phyloP scores from a whole-genome alignment of 2,329 filamentous ascomycete genomes.

The Colletotrichum shisoi region DNA sequence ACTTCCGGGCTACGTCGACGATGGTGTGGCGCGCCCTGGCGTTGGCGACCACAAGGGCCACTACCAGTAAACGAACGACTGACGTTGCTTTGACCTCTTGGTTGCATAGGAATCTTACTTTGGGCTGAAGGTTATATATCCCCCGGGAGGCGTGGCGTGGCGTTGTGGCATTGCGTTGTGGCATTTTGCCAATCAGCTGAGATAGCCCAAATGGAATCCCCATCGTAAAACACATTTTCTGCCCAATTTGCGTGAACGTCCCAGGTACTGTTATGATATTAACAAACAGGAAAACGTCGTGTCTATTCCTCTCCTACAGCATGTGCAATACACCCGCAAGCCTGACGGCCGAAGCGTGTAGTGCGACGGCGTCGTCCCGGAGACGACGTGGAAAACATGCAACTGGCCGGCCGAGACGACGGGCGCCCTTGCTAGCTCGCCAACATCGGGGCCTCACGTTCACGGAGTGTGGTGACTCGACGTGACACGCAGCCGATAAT shows the following conservation, averaged over 20 bases:
- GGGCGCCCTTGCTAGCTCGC: background rate
- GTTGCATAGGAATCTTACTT: background rate
- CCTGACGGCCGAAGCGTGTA: background rate
- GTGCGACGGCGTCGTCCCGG: background rate
- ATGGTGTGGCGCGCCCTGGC: constrained; percentile 34
- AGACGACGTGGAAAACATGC: constrained; percentile 18
- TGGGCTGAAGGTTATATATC: constrained; percentile 17
- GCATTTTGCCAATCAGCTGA: constrained; percentile 10
- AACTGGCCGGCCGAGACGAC: constrained; percentile 22
- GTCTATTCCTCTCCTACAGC: background rate
- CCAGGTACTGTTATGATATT: background rate
- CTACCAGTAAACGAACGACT: constrained; percentile 28
- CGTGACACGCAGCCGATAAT: background rate
- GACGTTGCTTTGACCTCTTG: too few relatives aligned
- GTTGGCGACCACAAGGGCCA: constrained; percentile 38
- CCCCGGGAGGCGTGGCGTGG: background rate
- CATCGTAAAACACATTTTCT: too few relatives aligned
- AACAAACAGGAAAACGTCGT: too few relatives aligned
- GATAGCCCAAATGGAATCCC: constrained; percentile 5
- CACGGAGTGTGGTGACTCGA: background rate
- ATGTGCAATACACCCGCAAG: background rate
- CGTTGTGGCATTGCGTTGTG: constrained; percentile 9
- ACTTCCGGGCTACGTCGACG: constrained; percentile 38
- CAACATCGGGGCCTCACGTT: background rate
- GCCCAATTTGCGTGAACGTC: background rate